These are phyloP conservation scores for Globisporangium paddicum DNA, from an alignment of 352 stramenopile genomes.

Conservation along the genomic window DNA sequence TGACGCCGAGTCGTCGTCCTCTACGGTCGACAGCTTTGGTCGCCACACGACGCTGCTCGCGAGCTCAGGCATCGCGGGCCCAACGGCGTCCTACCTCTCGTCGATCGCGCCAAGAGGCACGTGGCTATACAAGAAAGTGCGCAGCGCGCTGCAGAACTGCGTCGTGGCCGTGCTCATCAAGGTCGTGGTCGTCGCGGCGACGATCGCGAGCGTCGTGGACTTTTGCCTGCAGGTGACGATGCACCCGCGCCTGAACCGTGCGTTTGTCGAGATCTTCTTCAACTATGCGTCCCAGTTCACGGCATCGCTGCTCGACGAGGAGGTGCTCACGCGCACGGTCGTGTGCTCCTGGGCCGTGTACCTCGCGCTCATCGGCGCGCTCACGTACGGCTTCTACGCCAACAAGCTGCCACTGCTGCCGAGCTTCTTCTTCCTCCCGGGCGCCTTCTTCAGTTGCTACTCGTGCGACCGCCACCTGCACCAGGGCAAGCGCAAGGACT, in stretches of 20 bases:
- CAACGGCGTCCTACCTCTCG: conserved; percentile 23
- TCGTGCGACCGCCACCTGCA: conserved; percentile 29
- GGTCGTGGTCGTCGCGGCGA: conserved; percentile 42
- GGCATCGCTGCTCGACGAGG: conserved; percentile 37
- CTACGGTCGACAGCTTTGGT: conserved; percentile 12
- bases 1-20: neutral
- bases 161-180: conserved; percentile 39
- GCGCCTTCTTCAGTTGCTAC: conserved; percentile 14
- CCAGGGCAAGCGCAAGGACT: conserved; percentile 42
- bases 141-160: conserved; percentile 1
- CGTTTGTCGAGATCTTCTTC: conserved; percentile 59
- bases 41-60: conserved; percentile 52
- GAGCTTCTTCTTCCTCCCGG: conserved; percentile 37
- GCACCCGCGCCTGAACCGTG: conserved; percentile 56
- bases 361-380: conserved; percentile 22
- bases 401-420: conserved; percentile 46
- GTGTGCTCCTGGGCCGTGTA: too few relatives aligned
- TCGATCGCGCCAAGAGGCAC: conserved; percentile 14
- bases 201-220: conserved; percentile 59
- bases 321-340: conserved; percentile 47
- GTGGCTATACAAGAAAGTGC: conserved; percentile 12
- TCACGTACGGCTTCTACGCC: conserved; percentile 47
- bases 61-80: conserved; percentile 2
- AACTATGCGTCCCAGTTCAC: conserved; percentile 60
- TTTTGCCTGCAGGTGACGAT: conserved; percentile 67